These are phyloP conservation scores for Emydomyces testavorans DNA, from an alignment of 2,329 filamentous ascomycete species.

Conservation along the genomic window DNA sequence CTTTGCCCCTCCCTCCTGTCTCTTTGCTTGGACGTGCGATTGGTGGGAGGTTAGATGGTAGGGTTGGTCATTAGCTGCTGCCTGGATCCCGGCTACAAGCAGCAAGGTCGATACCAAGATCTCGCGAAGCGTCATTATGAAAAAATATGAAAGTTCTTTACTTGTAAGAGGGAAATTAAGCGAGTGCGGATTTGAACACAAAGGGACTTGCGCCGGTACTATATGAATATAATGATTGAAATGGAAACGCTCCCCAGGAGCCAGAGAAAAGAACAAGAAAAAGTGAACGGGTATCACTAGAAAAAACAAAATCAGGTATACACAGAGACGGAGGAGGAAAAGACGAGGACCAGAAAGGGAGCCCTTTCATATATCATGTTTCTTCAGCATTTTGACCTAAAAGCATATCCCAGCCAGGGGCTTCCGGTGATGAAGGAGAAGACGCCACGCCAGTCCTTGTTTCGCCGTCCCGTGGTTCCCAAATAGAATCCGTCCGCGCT, in stretches of 20 bases:
- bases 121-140: conserved; percentile 10
- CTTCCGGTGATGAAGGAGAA: background rate
- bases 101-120: conserved; percentile 5
- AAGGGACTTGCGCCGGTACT: conserved; percentile 3
- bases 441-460: conserved; percentile 3
- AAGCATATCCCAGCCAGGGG: conserved; percentile 3
- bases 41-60: conserved; percentile 3
- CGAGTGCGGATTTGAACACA: background rate
- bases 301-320: background rate
- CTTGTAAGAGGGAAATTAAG: background rate
- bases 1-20: too few species aligned
- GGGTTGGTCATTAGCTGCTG: conserved; percentile 4
- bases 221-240: background rate
- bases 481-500: background rate
- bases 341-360: background rate
- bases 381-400: conserved; percentile 2
- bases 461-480: background rate
- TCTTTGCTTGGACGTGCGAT: background rate
- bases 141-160: background rate
- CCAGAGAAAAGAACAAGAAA: background rate
- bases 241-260: conserved; percentile 8
- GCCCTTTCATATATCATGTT: conserved; percentile 10
- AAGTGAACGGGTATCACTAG: conserved; percentile 2
- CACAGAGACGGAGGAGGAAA: background rate
- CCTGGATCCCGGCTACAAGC: conserved; percentile 6